Evolutionary conservation across 2,329 filamentous ascomycete species (phyloP), one percentile per base, ranked within the genome.

Genomic region (Alternaria arbusti): DNA sequence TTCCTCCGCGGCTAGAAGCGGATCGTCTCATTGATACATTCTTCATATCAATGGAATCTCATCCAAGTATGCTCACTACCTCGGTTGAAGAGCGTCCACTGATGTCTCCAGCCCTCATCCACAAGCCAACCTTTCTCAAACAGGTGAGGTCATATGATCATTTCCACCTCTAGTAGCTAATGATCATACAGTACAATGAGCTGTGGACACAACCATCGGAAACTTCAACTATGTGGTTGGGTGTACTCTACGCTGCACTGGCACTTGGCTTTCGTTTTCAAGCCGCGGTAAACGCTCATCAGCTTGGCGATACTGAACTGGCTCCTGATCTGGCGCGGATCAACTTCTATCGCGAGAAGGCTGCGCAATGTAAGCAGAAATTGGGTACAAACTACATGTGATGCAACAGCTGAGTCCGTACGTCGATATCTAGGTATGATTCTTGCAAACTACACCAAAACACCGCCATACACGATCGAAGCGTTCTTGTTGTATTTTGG

Each of bases 221-320:
- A 17, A 74, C 75, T 3, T 72, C 82, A 0, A 76, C 81, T 9
- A 79, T 81, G 66, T 85, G 83, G 83, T 64, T 84, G 17, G 82
- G 82, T 4, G 71, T 83, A 2, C 63, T 84, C 8, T 85, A 84
- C 66, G 73, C 74, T 47, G 76, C 81, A 54, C 74, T 84, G n/a
- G 63, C 71, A 26, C 59, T 76, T 2, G 72, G 73, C 2, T 70
- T 68, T 26, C 71, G 73, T 13, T 75, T 76, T 30, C 70, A 74
- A 25, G 61, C 65, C n/a, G 60, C 64, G 15, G 40, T 72, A 20
- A 70, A 68, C 15, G 51, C 57, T 5, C 63, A 67, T 12, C 59
- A 61, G 5, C 23, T 26, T 5, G 28, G 12, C 13, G 15, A 36
- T 13, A 36, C 47, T 52, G 11, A 25, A 13, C 2, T 59, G 61